Evolutionary conservation across 495 filamentous ascomycete species (phyloP).

Genomic region (Podospora fimiseda): DNA sequence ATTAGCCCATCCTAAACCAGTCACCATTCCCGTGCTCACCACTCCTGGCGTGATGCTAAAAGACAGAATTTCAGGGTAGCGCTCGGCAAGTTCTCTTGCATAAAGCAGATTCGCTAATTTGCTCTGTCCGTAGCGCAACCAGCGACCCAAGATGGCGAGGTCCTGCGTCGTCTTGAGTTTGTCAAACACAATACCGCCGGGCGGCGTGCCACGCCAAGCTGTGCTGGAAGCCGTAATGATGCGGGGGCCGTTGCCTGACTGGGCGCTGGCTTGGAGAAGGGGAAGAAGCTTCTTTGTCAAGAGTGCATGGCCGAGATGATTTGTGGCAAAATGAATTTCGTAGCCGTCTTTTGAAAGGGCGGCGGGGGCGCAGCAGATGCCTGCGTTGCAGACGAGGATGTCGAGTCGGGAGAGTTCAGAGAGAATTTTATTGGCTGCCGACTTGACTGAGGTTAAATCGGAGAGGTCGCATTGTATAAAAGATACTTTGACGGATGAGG

Average conservation of each 20-base stretch:
- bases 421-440: conserved; percentile 6
- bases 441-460: conserved; percentile 9
- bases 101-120: conserved; percentile 46
- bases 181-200: conserved; percentile 32
- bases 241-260: conserved; percentile 30
- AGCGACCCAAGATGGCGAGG: conserved; percentile 13
- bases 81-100: conserved; percentile 49
- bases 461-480: conserved; percentile 11
- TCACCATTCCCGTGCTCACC: conserved; percentile 30
- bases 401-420: conserved; percentile 10
- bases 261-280: conserved; percentile 39
- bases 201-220: conserved; percentile 29
- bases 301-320: conserved; percentile 62
- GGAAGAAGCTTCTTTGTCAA: conserved; percentile 57
- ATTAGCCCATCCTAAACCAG: conserved; percentile 4
- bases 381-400: conserved; percentile 17
- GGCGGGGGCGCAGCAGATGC: conserved; percentile 43
- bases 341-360: conserved; percentile 53
- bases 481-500: not conserved
- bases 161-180: conserved; percentile 33
- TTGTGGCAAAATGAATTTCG: conserved; percentile 63
- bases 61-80: conserved; percentile 50
- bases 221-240: conserved; percentile 33
- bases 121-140: conserved; percentile 39
- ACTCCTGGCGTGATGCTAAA: conserved; percentile 61